Conservation (phyloP, 306 rosid genomes). For the Prunus mume region DNA sequence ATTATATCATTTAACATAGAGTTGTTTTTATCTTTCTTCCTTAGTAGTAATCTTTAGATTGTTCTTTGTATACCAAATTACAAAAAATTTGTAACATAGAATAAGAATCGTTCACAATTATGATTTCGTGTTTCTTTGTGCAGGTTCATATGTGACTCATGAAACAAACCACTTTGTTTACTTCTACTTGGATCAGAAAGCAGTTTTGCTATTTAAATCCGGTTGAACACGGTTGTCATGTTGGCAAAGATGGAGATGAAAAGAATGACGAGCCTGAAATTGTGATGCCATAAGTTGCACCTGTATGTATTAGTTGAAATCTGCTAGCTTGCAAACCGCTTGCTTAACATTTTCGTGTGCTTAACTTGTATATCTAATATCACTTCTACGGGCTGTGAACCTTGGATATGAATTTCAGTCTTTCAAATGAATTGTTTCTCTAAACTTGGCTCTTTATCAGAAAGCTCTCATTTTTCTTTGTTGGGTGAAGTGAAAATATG, state of each 20-base stretch:
- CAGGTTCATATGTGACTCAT: constrained; percentile 98
- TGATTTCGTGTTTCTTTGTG: constrained; percentile 7
- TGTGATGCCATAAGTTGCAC: constrained; percentile 46
- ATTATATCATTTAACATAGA: neutral
- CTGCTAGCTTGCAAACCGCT: constrained; percentile 31
- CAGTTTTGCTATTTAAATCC: constrained; percentile 86
- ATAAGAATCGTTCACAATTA: constrained; percentile 14
- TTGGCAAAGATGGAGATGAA: constrained; percentile 24
- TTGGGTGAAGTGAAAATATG: neutral
- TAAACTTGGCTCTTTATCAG: neutral
- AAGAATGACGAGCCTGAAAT: constrained; percentile 11
- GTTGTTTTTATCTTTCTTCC: constrained; percentile 21
- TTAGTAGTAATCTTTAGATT: neutral
- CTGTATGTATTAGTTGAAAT: constrained; percentile 58
- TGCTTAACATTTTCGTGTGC: constrained; percentile 50
- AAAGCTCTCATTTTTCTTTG: neutral
- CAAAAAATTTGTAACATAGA: neutral
- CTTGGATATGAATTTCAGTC: constrained; percentile 29
- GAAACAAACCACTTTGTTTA: constrained; percentile 97
- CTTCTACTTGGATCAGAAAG: constrained; percentile 98
- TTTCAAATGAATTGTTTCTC: constrained; percentile 15
- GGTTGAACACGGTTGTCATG: constrained; percentile 49
- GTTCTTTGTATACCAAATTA: neutral
- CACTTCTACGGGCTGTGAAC: constrained; percentile 40
- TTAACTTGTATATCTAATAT: constrained; percentile 52